Conservation (phyloP, 1,139 yeast species). For the Yamadazyma oceani region DNA sequence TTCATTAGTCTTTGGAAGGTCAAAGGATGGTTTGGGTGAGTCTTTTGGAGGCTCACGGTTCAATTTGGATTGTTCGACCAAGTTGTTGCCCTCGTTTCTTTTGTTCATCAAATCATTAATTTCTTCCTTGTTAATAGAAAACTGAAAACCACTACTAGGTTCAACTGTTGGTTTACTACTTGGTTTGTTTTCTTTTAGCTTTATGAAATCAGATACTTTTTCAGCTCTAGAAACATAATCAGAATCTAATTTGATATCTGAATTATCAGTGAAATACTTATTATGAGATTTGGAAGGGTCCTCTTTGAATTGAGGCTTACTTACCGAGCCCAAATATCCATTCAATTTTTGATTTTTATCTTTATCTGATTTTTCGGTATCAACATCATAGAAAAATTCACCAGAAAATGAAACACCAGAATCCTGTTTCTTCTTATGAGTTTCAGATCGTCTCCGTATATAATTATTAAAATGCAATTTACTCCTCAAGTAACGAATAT, state of each 20-base stretch:
- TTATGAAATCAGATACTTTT: slow-evolving; percentile 28
- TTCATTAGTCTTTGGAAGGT: not conserved
- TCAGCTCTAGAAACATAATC: slow-evolving; percentile 28
- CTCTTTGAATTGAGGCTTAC: slow-evolving; percentile 27
- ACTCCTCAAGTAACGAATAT: slow-evolving; percentile 28
- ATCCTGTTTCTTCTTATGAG: slow-evolving; percentile 18
- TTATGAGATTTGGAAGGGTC: slow-evolving; percentile 4
- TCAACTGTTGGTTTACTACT: slow-evolving; percentile 16
- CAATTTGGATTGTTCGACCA: slow-evolving; percentile 7
- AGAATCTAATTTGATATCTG: slow-evolving; percentile 23
- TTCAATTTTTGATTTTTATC: slow-evolving; percentile 17
- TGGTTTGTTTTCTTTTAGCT: slow-evolving; percentile 25
- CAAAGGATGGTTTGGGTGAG: too few species aligned
- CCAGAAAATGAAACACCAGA: slow-evolving; percentile 32
- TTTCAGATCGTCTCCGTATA: slow-evolving; percentile 15
- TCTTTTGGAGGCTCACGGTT: too few species aligned
- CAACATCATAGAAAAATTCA: slow-evolving; percentile 38
- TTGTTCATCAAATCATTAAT: slow-evolving; percentile 24
- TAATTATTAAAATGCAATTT: slow-evolving; percentile 24
- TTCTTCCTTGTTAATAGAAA: slow-evolving; percentile 30
- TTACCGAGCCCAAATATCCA: slow-evolving; percentile 35
- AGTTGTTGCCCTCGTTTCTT: slow-evolving; percentile 18
- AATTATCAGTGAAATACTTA: slow-evolving; percentile 12
- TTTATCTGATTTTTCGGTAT: slow-evolving; percentile 11
- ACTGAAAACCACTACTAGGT: slow-evolving; percentile 43